Conservation (phyloP, 2,329 filamentous ascomycete genomes). For the Knufia fluminis region DNA sequence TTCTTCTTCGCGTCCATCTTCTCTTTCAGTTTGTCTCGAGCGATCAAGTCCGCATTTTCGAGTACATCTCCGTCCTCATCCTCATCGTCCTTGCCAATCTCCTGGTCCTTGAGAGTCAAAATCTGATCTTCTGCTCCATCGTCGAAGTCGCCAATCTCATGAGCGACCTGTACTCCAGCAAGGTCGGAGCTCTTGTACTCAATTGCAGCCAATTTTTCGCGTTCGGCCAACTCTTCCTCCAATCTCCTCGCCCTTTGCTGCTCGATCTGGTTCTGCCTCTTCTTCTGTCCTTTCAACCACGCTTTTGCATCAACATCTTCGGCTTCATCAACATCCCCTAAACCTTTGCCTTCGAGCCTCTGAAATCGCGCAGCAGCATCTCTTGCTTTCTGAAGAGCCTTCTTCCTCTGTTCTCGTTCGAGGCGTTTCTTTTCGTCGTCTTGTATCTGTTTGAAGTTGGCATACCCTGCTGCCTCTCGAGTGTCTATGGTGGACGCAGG, state of each 20-base stretch:
- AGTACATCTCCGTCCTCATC: constrained; percentile 85
- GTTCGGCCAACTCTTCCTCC: constrained; percentile 69
- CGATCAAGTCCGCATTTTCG: constrained; percentile 34
- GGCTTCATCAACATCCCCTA: constrained; percentile 60
- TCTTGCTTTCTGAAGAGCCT: constrained; percentile 75
- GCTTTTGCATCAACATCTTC: constrained; percentile 65
- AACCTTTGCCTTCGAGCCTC: constrained; percentile 68
- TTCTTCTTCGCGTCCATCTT: constrained; percentile 85
- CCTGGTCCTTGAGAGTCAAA: constrained; percentile 86
- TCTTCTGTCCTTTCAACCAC: constrained; percentile 86
- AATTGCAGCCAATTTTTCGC: constrained; percentile 56
- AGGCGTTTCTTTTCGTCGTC: constrained; percentile 60
- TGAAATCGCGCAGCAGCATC: constrained; percentile 70
- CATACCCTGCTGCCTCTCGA: constrained; percentile 34
- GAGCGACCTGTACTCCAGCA: constrained; percentile 82
- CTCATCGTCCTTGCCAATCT: constrained; percentile 54
- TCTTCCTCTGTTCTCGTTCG: constrained; percentile 64
- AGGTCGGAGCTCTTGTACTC: constrained; percentile 82
- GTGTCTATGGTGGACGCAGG: constrained; percentile 74
- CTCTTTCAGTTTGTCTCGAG: constrained; percentile 44
- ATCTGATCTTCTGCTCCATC: constrained; percentile 62
- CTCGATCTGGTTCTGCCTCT: constrained; percentile 83
- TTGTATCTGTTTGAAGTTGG: constrained; percentile 48
- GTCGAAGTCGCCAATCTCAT: constrained; percentile 72
- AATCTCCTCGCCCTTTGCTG: constrained; percentile 58